phyloP scores from a whole-genome alignment of 148 eudicot species.

The Tetragonia tetragonoides region DNA sequence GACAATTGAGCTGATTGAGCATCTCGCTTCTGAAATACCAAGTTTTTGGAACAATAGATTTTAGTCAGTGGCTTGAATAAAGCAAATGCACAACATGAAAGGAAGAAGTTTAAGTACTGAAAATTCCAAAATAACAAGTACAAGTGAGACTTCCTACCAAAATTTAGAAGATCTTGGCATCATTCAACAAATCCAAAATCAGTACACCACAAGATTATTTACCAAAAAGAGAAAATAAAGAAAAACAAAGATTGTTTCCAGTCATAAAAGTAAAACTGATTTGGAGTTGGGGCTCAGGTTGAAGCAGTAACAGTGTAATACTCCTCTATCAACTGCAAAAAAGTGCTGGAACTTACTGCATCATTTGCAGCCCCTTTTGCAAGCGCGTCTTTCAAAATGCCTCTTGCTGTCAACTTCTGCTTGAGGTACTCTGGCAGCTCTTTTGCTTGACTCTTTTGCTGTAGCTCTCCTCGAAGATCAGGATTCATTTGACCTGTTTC shows the following conservation, averaged over 20 bases:
- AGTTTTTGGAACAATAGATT: conserved; percentile 10
- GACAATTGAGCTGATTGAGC: conserved; percentile 37
- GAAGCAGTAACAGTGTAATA: background rate
- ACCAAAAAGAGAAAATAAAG: too few relatives aligned
- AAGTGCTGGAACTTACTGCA: conserved; percentile 42
- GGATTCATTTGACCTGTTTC: conserved; percentile 34
- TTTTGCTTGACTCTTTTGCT: conserved; percentile 41
- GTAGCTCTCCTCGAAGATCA: conserved; percentile 37
- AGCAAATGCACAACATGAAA: background rate
- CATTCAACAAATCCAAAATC: background rate
- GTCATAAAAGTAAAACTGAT: too few relatives aligned
- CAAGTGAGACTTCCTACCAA: background rate
- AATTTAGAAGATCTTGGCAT: background rate
- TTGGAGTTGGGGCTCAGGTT: too few relatives aligned
- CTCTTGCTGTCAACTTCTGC: conserved; percentile 82
- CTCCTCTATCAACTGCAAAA: background rate
- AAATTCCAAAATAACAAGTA: background rate
- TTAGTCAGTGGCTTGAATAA: background rate
- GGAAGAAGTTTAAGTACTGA: background rate
- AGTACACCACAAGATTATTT: background rate
- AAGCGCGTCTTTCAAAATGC: conserved; percentile 64
- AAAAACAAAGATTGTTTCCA: too few relatives aligned
- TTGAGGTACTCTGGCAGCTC: conserved; percentile 86
- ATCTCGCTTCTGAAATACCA: conserved; percentile 48
- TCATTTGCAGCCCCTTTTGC: conserved; percentile 29